These are phyloP conservation scores for Hypoxylon sp. DNA, from an alignment of 2,329 filamentous ascomycete species.

Conservation along the genomic window DNA sequence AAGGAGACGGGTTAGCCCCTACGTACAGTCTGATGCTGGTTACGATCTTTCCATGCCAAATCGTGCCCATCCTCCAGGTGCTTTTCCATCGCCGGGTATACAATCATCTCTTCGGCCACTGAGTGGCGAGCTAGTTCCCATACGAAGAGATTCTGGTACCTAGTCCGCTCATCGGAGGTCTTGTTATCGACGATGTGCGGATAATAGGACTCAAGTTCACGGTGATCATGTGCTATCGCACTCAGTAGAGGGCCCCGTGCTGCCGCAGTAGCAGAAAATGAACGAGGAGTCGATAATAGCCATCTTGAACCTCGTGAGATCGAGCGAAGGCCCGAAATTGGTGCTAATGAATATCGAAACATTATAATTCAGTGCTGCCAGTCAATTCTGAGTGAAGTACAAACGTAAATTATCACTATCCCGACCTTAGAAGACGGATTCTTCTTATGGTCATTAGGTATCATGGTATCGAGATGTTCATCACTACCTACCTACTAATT, in stretches of 20 bases:
- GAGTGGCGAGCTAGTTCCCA: constrained; percentile 67
- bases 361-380: neutral
- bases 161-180: constrained; percentile 57
- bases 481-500: neutral
- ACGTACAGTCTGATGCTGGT: constrained; percentile 62
- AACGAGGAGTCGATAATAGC: neutral
- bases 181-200: constrained; percentile 58
- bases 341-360: constrained; percentile 13
- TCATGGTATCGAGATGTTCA: neutral
- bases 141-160: constrained; percentile 63
- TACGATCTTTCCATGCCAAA: constrained; percentile 64
- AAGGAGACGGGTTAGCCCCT: neutral
- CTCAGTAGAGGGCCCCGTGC: constrained; percentile 51
- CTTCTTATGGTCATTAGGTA: neutral
- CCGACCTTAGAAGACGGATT: neutral
- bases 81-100: constrained; percentile 69
- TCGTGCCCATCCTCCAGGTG: constrained; percentile 61
- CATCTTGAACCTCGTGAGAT: constrained; percentile 1
- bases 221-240: constrained; percentile 59
- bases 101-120: constrained; percentile 64
- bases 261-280: constrained; percentile 22
- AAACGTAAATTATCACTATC: neutral
- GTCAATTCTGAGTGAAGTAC: neutral
- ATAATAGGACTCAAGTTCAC: constrained; percentile 58
- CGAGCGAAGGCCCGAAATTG: neutral